A percentile compares a stretch with the other conserved stretches of the same genome.
These are phyloP conservation scores for Fabrea salina DNA, from an alignment of 169 alveolate genomes.

Conservation along the genomic window DNA sequence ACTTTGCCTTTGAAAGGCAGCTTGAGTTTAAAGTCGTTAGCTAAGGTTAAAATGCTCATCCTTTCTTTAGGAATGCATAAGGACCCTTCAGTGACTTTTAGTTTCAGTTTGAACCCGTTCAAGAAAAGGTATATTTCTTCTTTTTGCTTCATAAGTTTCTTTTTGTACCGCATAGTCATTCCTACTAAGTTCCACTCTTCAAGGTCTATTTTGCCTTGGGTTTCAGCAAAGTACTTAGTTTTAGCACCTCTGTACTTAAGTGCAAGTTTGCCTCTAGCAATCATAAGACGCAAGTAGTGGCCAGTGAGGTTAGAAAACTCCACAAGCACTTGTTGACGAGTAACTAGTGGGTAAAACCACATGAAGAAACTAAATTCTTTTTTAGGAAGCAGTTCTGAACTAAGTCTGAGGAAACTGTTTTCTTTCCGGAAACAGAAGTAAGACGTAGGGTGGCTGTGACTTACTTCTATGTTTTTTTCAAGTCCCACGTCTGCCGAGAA, in stretches of 20 bases:
- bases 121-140: neutral
- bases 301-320: neutral
- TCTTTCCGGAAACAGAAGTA: neutral
- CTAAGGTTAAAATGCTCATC: neutral
- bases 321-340: neutral
- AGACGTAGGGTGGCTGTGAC: no score
- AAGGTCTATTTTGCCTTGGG: no score
- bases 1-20: neutral
- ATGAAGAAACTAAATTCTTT: constrained; percentile 9
- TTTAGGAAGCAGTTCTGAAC: neutral
- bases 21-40: neutral
- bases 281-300: no score
- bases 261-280: no score
- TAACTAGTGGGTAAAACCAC: neutral
- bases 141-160: neutral
- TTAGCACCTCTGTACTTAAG: no score
- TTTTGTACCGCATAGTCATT: neutral
- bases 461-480: no score
- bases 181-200: constrained; percentile 20
- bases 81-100: neutral
- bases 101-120: neutral
- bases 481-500: no score
- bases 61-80: neutral
- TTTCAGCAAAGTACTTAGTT: no score
- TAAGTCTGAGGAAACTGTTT: neutral